Evolutionary conservation across 2,329 filamentous ascomycete genomes (phyloP).

Genomic region (Arthrobotrys sphaeroides): DNA sequence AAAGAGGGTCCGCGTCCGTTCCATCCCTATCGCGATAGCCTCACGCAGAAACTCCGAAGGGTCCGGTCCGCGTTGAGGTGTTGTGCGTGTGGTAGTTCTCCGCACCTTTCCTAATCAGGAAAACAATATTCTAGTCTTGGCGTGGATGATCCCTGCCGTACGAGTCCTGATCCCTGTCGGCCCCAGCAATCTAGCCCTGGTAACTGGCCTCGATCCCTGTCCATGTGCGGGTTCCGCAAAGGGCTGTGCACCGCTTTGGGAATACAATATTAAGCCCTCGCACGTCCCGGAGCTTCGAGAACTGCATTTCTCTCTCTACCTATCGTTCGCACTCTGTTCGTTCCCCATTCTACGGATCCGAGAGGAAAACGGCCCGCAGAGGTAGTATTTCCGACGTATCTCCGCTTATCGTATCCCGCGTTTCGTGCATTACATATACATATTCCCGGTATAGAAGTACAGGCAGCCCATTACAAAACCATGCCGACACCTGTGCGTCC

Average conservation of each 20-base stretch:
- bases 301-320: not conserved
- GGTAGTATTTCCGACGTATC: not conserved
- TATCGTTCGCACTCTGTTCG: too few relatives aligned
- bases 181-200: too few relatives aligned
- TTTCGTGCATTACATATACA: not conserved
- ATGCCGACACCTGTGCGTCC: constrained; percentile 17
- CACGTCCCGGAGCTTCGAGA: not conserved
- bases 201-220: constrained; percentile 6
- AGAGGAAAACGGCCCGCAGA: not conserved
- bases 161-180: constrained; percentile 1
- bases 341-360: not conserved
- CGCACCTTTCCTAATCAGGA: constrained; percentile 23
- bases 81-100: constrained; percentile 11
- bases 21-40: not conserved
- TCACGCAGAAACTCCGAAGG: not conserved
- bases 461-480: not conserved
- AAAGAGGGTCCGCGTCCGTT: too few relatives aligned
- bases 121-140: constrained; percentile 51
- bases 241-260: constrained; percentile 26
- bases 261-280: constrained; percentile 33
- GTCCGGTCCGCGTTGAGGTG: not conserved
- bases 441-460: not conserved
- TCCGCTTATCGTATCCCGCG: not conserved
- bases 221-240: constrained; percentile 3
- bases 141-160: not conserved